phyloP scores from a whole-genome alignment of 208 protist species.

The Trichomonas gallinae region DNA sequence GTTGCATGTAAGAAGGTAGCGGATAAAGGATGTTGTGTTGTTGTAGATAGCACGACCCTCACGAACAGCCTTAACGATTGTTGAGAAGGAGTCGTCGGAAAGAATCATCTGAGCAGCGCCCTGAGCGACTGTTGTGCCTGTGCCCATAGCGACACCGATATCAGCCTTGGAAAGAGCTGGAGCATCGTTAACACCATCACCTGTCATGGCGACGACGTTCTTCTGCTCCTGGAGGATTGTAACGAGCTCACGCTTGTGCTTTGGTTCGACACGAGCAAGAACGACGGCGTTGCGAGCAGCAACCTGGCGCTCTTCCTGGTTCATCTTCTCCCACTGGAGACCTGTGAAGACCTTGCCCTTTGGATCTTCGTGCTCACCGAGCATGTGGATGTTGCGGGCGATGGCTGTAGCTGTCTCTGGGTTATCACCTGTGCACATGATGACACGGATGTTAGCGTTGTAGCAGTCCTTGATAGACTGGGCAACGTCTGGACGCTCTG shows the following conservation, averaged over 20 bases:
- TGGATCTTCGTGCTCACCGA: constrained; percentile 43
- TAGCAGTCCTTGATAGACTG: constrained; percentile 66
- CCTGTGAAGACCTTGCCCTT: constrained; percentile 31
- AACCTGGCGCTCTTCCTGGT: neutral
- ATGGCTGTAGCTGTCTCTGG: constrained; percentile 74
- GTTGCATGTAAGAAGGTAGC: constrained; percentile 87
- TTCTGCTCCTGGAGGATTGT: constrained; percentile 38
- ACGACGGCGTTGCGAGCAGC: constrained; percentile 25
- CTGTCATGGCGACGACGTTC: constrained; percentile 51
- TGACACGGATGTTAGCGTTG: constrained; percentile 77
- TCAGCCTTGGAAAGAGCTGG: constrained; percentile 90
- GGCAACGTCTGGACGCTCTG: constrained; percentile 64
- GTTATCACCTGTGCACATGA: constrained; percentile 79
- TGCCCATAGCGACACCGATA: constrained; percentile 93
- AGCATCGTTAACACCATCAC: constrained; percentile 74
- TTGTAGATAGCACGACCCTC: constrained; percentile 78
- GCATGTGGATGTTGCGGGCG: constrained; percentile 71
- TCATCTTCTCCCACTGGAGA: constrained; percentile 14
- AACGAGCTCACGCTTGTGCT: constrained; percentile 45
- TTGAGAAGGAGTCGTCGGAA: constrained; percentile 67
- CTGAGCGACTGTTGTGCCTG: constrained; percentile 87
- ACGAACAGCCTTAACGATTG: constrained; percentile 77
- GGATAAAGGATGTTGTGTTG: constrained; percentile 89
- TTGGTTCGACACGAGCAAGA: constrained; percentile 44
- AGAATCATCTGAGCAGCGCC: constrained; percentile 79